Base-by-base conservation (phyloP, 2,329 filamentous ascomycete species). In the Aspergillus japonicus region DNA sequence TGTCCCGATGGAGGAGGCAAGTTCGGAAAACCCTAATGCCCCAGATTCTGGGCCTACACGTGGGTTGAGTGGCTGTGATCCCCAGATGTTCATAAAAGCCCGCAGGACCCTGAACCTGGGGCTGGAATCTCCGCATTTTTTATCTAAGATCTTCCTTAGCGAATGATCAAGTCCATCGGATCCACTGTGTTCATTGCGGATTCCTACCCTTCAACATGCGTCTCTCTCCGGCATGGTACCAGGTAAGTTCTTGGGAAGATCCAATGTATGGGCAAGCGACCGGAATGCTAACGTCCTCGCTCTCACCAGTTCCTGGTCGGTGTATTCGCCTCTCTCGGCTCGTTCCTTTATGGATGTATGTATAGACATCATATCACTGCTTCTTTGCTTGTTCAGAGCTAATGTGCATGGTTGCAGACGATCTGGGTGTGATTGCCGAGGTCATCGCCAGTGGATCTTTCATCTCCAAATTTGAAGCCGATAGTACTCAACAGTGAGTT, bases 401-500 rank as follows among this genome's bases (percentile, higher is more conserved):
- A 42, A 66, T 47, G 31, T 26, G 52, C n/a, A 39, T 26, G 21
- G 26, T 31, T 26, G 7, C 39, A 75, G 73, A 84, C 68, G 83
- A 87, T 71, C 70, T 86, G 24, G 84, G 84, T 78, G 84, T 86
- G 26, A 86, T 86, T 62, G 84, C 83, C 8, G 83, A 83, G 64
- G 83, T 83, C 53, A 81, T 86, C 58, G 73, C 73, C n/a, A 72
- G 73, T 56, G 58, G 69, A 8, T 76, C 74, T 1, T 78, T 78
- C 39, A 62, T 60, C 5, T 21, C 50, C 10, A 75, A 71, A 50
- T 78, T 78, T 51, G 56, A 62, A 2, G 64, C 68, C n/a, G 49
- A 71, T 60, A 60, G 64, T 12, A 75, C 71, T 0, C 50, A 76
- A 58, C 72, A 61, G 73, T 76, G 39, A 64, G 71, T 59, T 44